Base-by-base conservation (phyloP, 108 stramenopile genomes). In the Nitzschia putrida region DNA sequence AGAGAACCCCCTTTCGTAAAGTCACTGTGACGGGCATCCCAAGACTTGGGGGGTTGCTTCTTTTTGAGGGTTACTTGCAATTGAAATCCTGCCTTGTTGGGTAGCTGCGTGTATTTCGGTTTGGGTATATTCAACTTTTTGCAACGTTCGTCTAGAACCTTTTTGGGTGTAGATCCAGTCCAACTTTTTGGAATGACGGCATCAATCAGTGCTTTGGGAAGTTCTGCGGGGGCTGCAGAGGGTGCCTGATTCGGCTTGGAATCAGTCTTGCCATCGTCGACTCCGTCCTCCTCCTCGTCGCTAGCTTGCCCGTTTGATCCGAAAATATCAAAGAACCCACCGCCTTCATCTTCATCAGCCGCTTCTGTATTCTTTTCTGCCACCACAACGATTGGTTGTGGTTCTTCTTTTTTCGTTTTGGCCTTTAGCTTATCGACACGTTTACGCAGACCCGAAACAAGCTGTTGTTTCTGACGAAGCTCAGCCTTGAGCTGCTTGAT, bases 121-220 rank as follows among this genome's bases (percentile, higher is more conserved):
- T 54, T 61, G 0, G 80, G 78, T 14, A 83, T 29, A 44, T 86
- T 86, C 44, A 77, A 60, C 53, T 86, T 88, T 47, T 66, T 71
- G 59, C 83, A 88, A 21, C 58, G 26, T 34, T 89, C 87, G 23
- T 88, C 73, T 45, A 93, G 57, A 8, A 78, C 67, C 49, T 81
- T 73, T 63, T 86, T 55, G 0, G 92, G 89, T 8, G 83, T 88
- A 20, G 71, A 72, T 9, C 92, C 92, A 11, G 87, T 88, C 92
- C 89, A 93, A n/a, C 65, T 60, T 34, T 74, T 78, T 8, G 87
- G 87, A 71, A 92, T 76, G 12, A 41, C 16, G 60, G 40, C 57
- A 60, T 69, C 54, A 3, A 68, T 73, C 0, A 71, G 51, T 7
- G 66, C 0, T 51, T 57, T 57, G 24, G 51, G 61, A 1, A 39